Percentiles rank a stretch among this genome's conserved stretches.
Conservation (phyloP, 176 grass and related monocot species). For the Pontederia paniculata region DNA sequence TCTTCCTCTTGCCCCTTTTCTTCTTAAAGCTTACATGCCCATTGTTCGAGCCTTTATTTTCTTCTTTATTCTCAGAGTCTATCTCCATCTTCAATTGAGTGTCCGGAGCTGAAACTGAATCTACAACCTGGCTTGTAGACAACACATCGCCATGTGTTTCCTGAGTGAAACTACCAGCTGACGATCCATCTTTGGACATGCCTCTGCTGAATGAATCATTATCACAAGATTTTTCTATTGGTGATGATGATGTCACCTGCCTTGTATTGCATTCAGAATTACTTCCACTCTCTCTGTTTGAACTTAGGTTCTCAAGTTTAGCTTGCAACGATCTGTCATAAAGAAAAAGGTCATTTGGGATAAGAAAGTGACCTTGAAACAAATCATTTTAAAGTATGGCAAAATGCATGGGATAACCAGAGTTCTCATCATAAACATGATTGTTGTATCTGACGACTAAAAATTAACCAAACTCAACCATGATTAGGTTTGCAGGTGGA, state of each 20-base stretch:
- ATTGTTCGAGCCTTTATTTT: slow-evolving; percentile 7
- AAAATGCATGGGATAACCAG: not conserved
- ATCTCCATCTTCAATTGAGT: slow-evolving; percentile 26
- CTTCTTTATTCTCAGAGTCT: slow-evolving; percentile 1
- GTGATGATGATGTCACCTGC: slow-evolving; percentile 31
- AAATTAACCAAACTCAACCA: too few species aligned
- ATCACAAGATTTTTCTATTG: slow-evolving; percentile 29
- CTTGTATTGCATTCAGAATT: slow-evolving; percentile 30
- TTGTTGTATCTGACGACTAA: too few species aligned
- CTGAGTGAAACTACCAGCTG: slow-evolving; percentile 56
- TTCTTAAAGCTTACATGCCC: slow-evolving; percentile 57
- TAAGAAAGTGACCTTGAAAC: slow-evolving; percentile 2
- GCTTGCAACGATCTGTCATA: slow-evolving; percentile 58
- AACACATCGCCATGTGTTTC: slow-evolving; percentile 35
- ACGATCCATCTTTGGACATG: slow-evolving; percentile 48
- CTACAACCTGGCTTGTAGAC: slow-evolving; percentile 14
- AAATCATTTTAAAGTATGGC: slow-evolving; percentile 1
- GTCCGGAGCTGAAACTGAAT: slow-evolving; percentile 29
- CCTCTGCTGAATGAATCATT: slow-evolving; percentile 43
- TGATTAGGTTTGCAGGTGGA: too few species aligned
- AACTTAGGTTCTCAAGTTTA: slow-evolving; percentile 53
- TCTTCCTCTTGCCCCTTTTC: slow-evolving; percentile 55
- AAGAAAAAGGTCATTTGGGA: slow-evolving; percentile 11
- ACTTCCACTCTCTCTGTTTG: slow-evolving; percentile 25
- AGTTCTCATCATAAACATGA: too few species aligned